Evolutionary conservation across 2,329 filamentous ascomycete species (phyloP).

Genomic region (Aspergillus novoparasiticus): DNA sequence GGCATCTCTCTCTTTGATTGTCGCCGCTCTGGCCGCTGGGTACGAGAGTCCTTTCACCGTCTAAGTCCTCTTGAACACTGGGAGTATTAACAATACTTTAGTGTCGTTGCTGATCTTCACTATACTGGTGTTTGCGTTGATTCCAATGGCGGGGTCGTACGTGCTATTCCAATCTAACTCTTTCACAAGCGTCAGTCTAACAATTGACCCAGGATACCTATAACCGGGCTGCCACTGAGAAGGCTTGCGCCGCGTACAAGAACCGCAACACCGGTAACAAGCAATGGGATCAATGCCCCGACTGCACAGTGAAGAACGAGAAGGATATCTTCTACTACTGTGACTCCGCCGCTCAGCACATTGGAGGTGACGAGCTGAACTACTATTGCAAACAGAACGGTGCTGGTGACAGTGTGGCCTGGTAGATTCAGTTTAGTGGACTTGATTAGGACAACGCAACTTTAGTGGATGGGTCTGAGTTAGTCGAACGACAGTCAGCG

Average conservation of each 20-base stretch:
- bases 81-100: slow-evolving; percentile 2
- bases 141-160: slow-evolving; percentile 17
- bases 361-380: slow-evolving; percentile 24
- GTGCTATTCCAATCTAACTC: not conserved
- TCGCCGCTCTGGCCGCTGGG: slow-evolving; percentile 13
- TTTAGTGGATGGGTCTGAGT: not conserved
- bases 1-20: slow-evolving; percentile 6
- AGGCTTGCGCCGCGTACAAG: slow-evolving; percentile 23
- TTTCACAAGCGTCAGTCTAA: not conserved
- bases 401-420: slow-evolving; percentile 19
- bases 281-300: slow-evolving; percentile 25
- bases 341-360: slow-evolving; percentile 22
- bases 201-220: slow-evolving; percentile 13
- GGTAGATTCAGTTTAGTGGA: slow-evolving; percentile 2
- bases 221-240: slow-evolving; percentile 20
- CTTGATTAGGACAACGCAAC: not conserved
- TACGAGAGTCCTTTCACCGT: not conserved
- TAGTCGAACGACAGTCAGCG: not conserved
- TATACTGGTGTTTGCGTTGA: slow-evolving; percentile 18
- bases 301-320: slow-evolving; percentile 20
- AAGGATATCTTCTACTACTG: slow-evolving; percentile 22
- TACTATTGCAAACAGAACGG: slow-evolving; percentile 25
- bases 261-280: slow-evolving; percentile 24
- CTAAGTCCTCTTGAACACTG: not conserved
- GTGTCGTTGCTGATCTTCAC: slow-evolving; percentile 20